Conservation (phyloP, 495 filamentous ascomycete genomes). For the Hyaloscypha finlandica region DNA sequence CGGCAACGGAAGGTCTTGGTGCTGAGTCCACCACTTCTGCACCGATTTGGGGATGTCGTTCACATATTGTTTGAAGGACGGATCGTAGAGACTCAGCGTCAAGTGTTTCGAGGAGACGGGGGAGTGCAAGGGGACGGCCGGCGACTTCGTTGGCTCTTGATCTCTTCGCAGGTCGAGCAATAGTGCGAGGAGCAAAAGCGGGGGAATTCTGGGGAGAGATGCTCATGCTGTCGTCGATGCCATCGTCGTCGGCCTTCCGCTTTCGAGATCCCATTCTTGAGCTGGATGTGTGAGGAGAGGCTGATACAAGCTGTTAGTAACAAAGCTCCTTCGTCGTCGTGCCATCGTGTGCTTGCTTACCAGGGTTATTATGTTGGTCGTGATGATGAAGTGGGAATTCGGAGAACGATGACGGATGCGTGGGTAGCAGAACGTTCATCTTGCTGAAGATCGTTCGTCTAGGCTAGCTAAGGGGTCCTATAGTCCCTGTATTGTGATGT, state of each 20-base stretch:
- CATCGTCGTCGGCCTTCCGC: slow-evolving; percentile 87
- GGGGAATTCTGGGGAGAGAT: slow-evolving; percentile 81
- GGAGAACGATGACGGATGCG: slow-evolving; percentile 68
- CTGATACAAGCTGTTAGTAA: slow-evolving; percentile 40
- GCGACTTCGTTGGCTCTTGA: slow-evolving; percentile 65
- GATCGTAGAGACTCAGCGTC: slow-evolving; percentile 78
- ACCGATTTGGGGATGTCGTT: slow-evolving; percentile 79
- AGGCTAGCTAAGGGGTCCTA: neutral
- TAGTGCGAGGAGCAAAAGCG: slow-evolving; percentile 61
- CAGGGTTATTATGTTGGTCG: slow-evolving; percentile 71
- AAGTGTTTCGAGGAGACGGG: slow-evolving; percentile 87
- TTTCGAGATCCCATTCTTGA: slow-evolving; percentile 63
- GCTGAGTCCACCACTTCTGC: slow-evolving; percentile 83
- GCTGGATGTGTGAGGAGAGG: slow-evolving; percentile 55
- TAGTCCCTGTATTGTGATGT: neutral
- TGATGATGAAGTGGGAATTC: slow-evolving; percentile 69
- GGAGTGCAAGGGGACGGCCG: slow-evolving; percentile 77
- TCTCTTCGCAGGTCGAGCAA: slow-evolving; percentile 64
- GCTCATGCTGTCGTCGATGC: slow-evolving; percentile 79
- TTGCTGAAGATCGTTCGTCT: slow-evolving; percentile 19
- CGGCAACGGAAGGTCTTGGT: slow-evolving; percentile 78
- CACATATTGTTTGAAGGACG: slow-evolving; percentile 83
- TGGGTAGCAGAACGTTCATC: slow-evolving; percentile 53
- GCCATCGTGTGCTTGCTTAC: slow-evolving; percentile 49
- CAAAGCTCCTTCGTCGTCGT: slow-evolving; percentile 16